These are phyloP conservation scores for Phytophthora tentaculata DNA, from an alignment of 352 stramenopile species.

Conservation along the genomic window DNA sequence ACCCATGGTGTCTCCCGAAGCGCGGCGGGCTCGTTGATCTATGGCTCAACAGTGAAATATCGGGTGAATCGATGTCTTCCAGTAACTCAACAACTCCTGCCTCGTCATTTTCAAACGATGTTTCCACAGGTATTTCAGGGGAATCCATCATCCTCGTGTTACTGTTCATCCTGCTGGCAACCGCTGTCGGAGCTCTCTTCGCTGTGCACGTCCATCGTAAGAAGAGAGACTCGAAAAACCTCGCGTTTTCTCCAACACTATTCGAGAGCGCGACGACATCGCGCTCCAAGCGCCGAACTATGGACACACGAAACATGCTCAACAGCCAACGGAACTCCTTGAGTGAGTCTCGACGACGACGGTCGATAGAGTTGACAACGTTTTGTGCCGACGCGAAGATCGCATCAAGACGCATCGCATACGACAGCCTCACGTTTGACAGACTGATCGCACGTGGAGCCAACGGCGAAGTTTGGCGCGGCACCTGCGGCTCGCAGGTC, in stretches of 20 bases:
- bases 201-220: constrained; percentile 25
- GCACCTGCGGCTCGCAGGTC: constrained; percentile 39
- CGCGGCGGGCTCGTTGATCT: constrained; percentile 42
- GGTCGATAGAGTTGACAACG: constrained; percentile 42
- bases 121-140: constrained; percentile 20
- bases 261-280: constrained; percentile 29
- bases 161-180: constrained; percentile 31
- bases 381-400: constrained; percentile 55
- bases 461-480: constrained; percentile 70
- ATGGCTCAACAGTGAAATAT: constrained; percentile 48
- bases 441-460: constrained; percentile 52
- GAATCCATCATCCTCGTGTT: constrained; percentile 28
- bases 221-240: constrained; percentile 13
- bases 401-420: constrained; percentile 54
- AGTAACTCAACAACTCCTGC: constrained; percentile 6
- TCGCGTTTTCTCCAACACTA: constrained; percentile 27
- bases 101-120: neutral
- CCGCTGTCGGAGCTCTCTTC: constrained; percentile 22
- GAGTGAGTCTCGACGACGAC: constrained; percentile 26
- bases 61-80: neutral
- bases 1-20: constrained; percentile 47
- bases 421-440: constrained; percentile 45
- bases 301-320: constrained; percentile 1
- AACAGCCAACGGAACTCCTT: constrained; percentile 17
- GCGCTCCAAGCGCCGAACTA: constrained; percentile 16